Base-by-base conservation (phyloP, 1,284 basidiomycete genomes). In the Pseudozyma tsukubaensis region DNA sequence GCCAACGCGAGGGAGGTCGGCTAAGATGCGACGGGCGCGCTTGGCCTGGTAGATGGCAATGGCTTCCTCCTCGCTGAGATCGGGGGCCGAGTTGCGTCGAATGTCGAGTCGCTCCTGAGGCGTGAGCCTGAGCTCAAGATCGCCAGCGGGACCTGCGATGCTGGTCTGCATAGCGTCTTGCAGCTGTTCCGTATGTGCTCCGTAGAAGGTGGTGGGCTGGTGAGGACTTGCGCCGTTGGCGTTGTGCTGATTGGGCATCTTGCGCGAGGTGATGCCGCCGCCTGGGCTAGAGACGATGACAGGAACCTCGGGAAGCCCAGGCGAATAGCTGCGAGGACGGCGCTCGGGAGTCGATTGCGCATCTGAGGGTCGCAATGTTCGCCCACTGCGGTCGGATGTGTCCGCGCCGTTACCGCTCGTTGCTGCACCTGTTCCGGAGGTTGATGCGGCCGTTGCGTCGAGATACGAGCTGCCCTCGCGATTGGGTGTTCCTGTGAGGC, bases 1-100 rank as follows among this genome's bases (percentile, higher is more conserved):
- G 4, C 95, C 95, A 12, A 97, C 86, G 45, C 93, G 87, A 29
- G 95, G 93, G 60, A 97, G 86, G 19, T 90, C 89, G 77, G 95
- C 67, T 45, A 78, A 24, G 35, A 83, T 77, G 18, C 76, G 48
- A 51, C 78, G 56, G 9, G 70, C 70, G 11, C 78, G 66, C 53
- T 76, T 79, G 11, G 77, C 77, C 19, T 72, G 71, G 32, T 61
- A 75, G 10, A 77, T 59, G 1, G 75, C 68, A 11, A 77, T 62
- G 6, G 74, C 77, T 43, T 80, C 72, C 29, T 73, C 64, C 40
- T 78, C 81, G 52, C 59, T 72, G 35, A 69, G 37, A 4, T 43
- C 37, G 12, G 68, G 72, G 1, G 59, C 50, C 3, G 72, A 47
- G 1, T 55, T 59, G 34, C 39, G 43, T 6, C 59, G 63, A n/a